Evolutionary conservation across 768 basidiomycete genomes (phyloP).

Genomic region (Kwoniella mangroviensis): DNA sequence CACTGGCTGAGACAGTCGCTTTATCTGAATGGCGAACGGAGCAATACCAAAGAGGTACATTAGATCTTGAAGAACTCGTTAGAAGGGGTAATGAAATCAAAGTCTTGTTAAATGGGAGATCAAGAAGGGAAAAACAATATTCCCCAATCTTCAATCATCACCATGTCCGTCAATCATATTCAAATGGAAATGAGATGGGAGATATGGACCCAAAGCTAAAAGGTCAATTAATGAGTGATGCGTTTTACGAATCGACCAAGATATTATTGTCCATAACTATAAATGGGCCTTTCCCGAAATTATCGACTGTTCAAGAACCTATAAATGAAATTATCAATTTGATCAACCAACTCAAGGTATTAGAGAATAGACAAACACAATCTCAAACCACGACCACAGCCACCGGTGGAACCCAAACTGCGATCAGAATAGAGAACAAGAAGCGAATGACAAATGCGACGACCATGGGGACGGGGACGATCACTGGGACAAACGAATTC

Average conservation of each 20-base stretch:
- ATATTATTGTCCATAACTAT: slow-evolving; percentile 7
- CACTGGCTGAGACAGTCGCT: slow-evolving; percentile 2
- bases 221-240: background rate
- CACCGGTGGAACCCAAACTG: background rate
- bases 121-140: background rate
- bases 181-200: background rate
- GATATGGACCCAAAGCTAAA: background rate
- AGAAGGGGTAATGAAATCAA: background rate
- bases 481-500: background rate
- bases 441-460: background rate
- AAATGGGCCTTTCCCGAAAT: background rate
- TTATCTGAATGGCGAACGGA: slow-evolving; percentile 1
- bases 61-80: slow-evolving; percentile 12
- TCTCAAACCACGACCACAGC: background rate
- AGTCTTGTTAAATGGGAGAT: background rate
- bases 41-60: background rate
- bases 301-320: background rate
- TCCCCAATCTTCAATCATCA: background rate
- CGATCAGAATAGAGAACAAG: background rate
- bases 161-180: background rate
- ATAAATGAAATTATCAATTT: background rate
- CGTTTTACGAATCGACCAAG: background rate
- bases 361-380: slow-evolving; percentile 5
- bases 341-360: background rate
- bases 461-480: background rate